Evolutionary conservation across 2,329 filamentous ascomycete species (phyloP), one percentile per base, ranked within the genome.

Genomic region (Aspergillus spinulosporus): DNA sequence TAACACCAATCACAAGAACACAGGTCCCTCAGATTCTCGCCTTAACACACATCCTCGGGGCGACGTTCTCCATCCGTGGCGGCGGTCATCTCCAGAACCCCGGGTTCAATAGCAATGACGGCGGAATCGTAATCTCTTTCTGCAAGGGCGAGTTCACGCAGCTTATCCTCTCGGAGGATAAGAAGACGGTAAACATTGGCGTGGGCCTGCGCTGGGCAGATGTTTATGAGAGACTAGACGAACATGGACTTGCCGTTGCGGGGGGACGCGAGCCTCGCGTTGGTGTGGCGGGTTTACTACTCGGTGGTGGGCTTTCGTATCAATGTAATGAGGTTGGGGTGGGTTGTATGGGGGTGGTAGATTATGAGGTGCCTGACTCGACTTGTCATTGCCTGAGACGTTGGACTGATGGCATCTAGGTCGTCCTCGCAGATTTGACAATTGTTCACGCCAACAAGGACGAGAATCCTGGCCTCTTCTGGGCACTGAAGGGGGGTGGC

Each of bases 51-150:
- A 4, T 11, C 21, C 46, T 64, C 34, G 46, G 49, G 31, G 39
- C 52, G 21, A 60, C 51, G 37, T 64, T 64, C 57, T 63, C 62
- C 45, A 48, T 64, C 37, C 60, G 61, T 32, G 53, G 62, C 21
- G 59, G 59, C 4, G 62, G 62, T 14, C 62, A 62, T 39, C 47
- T 63, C 14, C 61, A 60, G 28, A 64, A 60, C 42, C 61, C 62
- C 3, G 59, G 61, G 2, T 64, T 61, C 54, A 56, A 37, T 5
- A 63, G 59, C 47, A 64, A 61, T 60, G 0, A 68, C 4, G 61
- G 61, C 11, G 81, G 80, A 0, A 71, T 81, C 1, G 66, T 81
- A 4, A 78, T 86, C 59, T 81, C 81, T 12, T 74, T 82, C 8
- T 72, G 68, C 6, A 61, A 12, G 11, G 37, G 11, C 37, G 37